Conservation (phyloP, 306 rosid species). For the Trifolium dubium region DNA sequence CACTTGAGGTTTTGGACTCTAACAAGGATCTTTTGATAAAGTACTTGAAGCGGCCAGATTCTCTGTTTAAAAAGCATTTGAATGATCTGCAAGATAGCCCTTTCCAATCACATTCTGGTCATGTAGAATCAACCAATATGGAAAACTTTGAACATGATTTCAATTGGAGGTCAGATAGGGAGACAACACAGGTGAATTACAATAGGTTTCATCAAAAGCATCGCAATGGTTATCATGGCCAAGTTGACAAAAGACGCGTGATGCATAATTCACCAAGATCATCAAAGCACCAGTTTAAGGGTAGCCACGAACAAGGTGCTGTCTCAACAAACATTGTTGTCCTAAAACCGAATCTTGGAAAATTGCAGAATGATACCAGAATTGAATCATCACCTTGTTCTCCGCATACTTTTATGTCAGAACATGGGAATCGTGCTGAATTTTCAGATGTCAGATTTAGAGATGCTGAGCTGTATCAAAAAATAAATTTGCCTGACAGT, state of each 20-base stretch:
- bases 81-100: slow-evolving; percentile 66
- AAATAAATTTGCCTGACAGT: slow-evolving; percentile 46
- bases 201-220: slow-evolving; percentile 58
- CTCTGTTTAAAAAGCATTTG: slow-evolving; percentile 86
- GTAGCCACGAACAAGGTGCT: slow-evolving; percentile 49
- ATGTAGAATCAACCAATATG: slow-evolving; percentile 46
- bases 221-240: slow-evolving; percentile 45
- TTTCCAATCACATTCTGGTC: slow-evolving; percentile 55
- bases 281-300: slow-evolving; percentile 52
- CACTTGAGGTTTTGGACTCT: slow-evolving; percentile 82
- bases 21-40: slow-evolving; percentile 84
- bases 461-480: slow-evolving; percentile 52
- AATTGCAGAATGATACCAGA: slow-evolving; percentile 54
- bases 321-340: slow-evolving; percentile 85
- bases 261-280: slow-evolving; percentile 52
- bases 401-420: slow-evolving; percentile 55
- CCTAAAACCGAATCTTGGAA: slow-evolving; percentile 87
- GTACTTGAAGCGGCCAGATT: slow-evolving; percentile 83
- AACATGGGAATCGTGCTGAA: slow-evolving; percentile 56
- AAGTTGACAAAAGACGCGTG: slow-evolving; percentile 53
- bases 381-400: slow-evolving; percentile 63
- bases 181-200: slow-evolving; percentile 46
- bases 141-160: slow-evolving; percentile 52
- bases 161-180: slow-evolving; percentile 57
- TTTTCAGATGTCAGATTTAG: slow-evolving; percentile 49